Base-by-base conservation (phyloP, 352 stramenopile species). In the Phytophthora cajani region DNA sequence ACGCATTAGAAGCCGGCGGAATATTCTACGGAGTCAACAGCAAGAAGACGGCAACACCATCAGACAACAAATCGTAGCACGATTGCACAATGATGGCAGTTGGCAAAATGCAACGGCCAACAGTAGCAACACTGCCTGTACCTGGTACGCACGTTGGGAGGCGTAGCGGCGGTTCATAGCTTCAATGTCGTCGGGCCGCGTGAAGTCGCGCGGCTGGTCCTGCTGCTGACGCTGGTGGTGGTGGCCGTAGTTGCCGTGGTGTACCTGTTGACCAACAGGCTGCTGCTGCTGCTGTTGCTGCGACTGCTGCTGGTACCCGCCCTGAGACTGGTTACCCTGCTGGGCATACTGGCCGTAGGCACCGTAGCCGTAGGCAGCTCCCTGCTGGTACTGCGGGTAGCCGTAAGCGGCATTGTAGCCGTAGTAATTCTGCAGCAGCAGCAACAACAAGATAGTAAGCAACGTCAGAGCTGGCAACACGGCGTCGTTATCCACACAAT, bases 91-190 rank as follows among this genome's bases (percentile, higher is more conserved):
- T 17, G 40, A n/a, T 46, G 14, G 4, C 27, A 51, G 16, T 44
- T 65, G 47, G 40, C 27, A 27, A 27, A 27, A 46, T 52, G 32
- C 25, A 67, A 60, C 25, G 27, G 25, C 33, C 53, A 71, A 75
- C 61, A 77, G 49, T 19, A 69, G 67, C 27, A 67, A 19, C 42
- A 62, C n/a, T 64, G 62, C 52, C n/a, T 64, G 62, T 84, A 92
- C 87, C 82, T 95, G 85, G 64, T 93, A 93, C 36, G 83, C 85
- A 69, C 85, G 85, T 77, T 93, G 83, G 52, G 84, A 86, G 14
- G 84, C 84, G 55, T 90, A 95, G 71, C 84, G 83, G 59, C 82
- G 87, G 71, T 95, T 95, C 81, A 93, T 91, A 38, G 67, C 74
- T 65, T 92, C 84, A 38, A 88, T 71, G 58, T 95, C 83, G 50